Evolutionary conservation across 345 rosid species (phyloP), one percentile per base, ranked within the genome.

Genomic region (Pelargonium nanum): DNA sequence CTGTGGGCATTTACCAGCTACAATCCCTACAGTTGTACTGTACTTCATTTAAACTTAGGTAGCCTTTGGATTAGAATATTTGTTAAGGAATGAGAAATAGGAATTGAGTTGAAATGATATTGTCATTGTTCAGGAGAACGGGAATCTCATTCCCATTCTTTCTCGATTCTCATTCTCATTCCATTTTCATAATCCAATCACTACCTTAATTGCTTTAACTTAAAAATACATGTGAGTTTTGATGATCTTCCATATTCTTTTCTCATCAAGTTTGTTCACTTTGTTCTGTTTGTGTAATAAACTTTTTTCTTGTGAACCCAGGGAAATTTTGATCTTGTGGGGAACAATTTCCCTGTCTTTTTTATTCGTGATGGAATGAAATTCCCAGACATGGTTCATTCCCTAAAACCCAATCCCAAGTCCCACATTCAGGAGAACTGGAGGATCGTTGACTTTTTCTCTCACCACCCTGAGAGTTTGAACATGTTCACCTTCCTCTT

Each of bases 301-400:
- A 21, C 32, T 13, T 34, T 22, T 66, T 55, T 26, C 59, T 56
- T 67, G 44, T 54, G 55, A 60, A 67, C 57, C 26, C 80, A 93
- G 97, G 99, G 99, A 30, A 93, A 93, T 71, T 93, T 93, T 75
- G 99, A 93, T 81, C 92, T 93, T 19, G 97, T 93, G 67, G 99
- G 99, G 34, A 93, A 93, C 88, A 93, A 93, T 74, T 87, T 90
- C 75, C 97, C 95, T 5, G 99, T 93, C 64, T 93, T 93, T 74
- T 93, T 93, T 59, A 21, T 93, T 57, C 92, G 97, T 17, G 99
- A 90, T 80, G 99, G 92, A 58, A 87, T 93, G 83, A 85, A 93
- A 62, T 93, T 93, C 81, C 96, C 97, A 23, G 99, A 93, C 75
- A 72, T 86, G 89, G 83, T 93, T 19, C 99, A 93, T 77, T 79